Evolutionary conservation across 140 eudicot species (phyloP).

Genomic region (Oenanthe javanica): DNA sequence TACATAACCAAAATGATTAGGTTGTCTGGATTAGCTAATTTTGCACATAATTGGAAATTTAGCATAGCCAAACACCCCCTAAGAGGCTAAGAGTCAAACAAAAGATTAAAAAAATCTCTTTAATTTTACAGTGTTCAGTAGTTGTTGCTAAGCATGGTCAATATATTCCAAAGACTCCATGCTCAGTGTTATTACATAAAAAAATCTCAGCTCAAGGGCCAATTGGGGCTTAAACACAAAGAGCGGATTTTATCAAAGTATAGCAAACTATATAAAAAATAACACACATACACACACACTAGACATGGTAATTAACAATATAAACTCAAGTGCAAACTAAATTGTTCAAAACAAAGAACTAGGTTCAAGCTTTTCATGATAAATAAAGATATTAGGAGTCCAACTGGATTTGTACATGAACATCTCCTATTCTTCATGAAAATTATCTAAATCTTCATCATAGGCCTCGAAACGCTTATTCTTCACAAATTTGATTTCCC

Average conservation of each 20-base stretch:
- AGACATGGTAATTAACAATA: no score
- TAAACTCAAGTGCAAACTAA: no score
- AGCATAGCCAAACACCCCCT: neutral
- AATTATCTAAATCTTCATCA: neutral
- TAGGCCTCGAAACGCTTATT: neutral
- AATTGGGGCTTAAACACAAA: neutral
- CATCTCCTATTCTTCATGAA: neutral
- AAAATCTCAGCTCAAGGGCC: neutral
- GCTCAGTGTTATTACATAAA: neutral
- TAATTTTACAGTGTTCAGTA: neutral
- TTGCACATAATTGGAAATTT: no score
- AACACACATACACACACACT: no score
- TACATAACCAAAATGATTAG: no score
- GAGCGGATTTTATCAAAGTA: neutral
- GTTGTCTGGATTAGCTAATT: no score
- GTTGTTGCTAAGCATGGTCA: neutral
- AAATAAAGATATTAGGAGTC: neutral
- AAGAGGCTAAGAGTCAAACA: neutral
- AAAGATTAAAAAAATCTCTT: neutral
- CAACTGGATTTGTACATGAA: neutral
- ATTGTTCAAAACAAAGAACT: neutral
- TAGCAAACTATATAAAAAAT: neutral
- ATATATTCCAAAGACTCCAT: neutral
- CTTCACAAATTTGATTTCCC: no score
- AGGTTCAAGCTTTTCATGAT: neutral